Evolutionary conservation across 1,284 basidiomycete genomes (phyloP).

Genomic region (Moesziomyces antarcticus): DNA sequence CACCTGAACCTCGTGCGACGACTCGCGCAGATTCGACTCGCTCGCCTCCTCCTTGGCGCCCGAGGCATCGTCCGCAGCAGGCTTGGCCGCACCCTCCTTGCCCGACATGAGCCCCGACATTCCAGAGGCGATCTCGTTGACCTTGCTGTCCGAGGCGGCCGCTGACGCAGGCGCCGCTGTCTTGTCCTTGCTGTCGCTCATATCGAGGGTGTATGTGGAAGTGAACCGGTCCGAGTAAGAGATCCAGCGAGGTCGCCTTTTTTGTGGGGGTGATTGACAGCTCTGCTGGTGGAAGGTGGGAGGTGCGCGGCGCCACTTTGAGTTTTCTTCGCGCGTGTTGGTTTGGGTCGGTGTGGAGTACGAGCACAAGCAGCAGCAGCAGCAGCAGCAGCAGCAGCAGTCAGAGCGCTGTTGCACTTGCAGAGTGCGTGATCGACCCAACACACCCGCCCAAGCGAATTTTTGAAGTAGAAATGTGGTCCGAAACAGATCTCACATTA

Average conservation of each 20-base stretch:
- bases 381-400: no score
- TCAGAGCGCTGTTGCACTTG: neutral
- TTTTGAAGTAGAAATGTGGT: no score
- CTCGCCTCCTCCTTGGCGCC: constrained; percentile 10
- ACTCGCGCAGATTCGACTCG: constrained; percentile 53
- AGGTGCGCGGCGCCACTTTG: neutral
- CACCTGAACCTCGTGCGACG: constrained; percentile 75
- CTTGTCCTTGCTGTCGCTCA: constrained; percentile 42
- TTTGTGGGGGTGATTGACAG: constrained; percentile 6
- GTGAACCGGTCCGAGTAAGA: neutral
- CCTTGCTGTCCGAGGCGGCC: constrained; percentile 30
- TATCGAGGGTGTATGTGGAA: constrained; percentile 7
- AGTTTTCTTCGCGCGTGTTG: constrained; percentile 25
- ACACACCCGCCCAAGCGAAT: no score
- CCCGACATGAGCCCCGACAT: constrained; percentile 48
- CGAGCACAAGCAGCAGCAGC: no score
- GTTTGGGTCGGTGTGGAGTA: constrained; percentile 31
- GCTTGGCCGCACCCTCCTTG: constrained; percentile 23
- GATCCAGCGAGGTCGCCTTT: no score
- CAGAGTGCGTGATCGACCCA: constrained; percentile 27
- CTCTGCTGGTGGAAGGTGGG: neutral
- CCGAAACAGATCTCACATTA: constrained; percentile 7
- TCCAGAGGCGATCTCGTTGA: constrained; percentile 53
- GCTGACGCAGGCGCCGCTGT: constrained; percentile 15
- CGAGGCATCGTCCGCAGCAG: constrained; percentile 1